Base-by-base conservation (phyloP, 192 early-diverging fungal genomes). In the Backusella circina region DNA sequence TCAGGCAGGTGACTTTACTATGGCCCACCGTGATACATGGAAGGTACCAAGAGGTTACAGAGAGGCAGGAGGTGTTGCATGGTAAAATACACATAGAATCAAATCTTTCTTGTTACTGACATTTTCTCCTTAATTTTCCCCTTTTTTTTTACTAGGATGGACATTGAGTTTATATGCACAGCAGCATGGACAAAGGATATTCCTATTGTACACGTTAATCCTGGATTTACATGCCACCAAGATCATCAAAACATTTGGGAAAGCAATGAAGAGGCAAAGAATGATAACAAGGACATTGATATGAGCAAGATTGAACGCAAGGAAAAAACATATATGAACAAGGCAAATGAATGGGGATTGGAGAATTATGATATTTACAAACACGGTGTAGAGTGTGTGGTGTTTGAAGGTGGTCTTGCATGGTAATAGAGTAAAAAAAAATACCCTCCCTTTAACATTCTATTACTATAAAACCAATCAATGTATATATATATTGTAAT, bases 111-210 rank as follows among this genome's bases (percentile, higher is more conserved):
- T 5, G 5, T 6, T 66, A 18, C 32, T 66, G 28, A 32, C 7
- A 32, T 31, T 54, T 70, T 35, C 10, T 44, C 72, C 50, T 64
- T 71, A 12, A 26, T 64, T 37, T 73, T 73, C 57, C 37, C 23
- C 16, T 35, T 33, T 21, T 13, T 71, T 41, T 37, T 36, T 21
- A 0, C 16, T 41, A 79, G 78, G 78, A 75, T 81, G 75, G 80
- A 81, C 31, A 81, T 81, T 77, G 80, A 81, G 33, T 81, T 81
- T 50, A 77, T 81, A 39, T 81, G 80, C 32, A 77, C 80, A 8
- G 80, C 80, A 9, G 47, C 75, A 3, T 81, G 80, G 80, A 77
- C 80, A 39, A 67, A 77, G 15, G 68, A 67, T 51, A 66, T 81
- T 28, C 44, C 65, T 7, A 72, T 81, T 3, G 67, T 77, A 36